Conservation (phyloP, 2,329 filamentous ascomycete species). For the Hypomyces rosellus region DNA sequence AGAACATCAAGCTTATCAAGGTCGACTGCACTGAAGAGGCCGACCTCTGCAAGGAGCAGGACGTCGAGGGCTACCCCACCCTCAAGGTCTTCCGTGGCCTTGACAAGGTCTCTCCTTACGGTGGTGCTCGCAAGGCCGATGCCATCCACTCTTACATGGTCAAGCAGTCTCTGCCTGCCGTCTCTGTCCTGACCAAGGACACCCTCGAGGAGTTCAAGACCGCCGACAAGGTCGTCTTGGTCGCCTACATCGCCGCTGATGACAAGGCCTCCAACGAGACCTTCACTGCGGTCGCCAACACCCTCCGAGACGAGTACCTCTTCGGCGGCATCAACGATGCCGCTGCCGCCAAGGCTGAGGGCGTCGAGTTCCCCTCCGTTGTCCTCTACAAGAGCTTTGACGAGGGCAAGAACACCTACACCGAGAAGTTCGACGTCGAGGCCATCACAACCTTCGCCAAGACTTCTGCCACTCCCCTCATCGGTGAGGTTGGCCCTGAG, state of each 20-base stretch:
- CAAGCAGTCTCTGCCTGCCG: constrained; percentile 92
- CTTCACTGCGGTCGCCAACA: constrained; percentile 66
- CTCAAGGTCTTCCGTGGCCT: constrained; percentile 96
- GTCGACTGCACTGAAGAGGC: constrained; percentile 92
- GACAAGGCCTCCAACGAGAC: constrained; percentile 84
- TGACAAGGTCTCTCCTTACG: constrained; percentile 73
- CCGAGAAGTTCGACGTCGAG: constrained; percentile 71
- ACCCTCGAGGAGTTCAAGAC: constrained; percentile 95
- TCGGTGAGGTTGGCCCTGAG: constrained; percentile 94
- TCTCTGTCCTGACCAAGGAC: constrained; percentile 75
- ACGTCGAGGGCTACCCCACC: constrained; percentile 96
- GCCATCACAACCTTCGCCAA: constrained; percentile 79
- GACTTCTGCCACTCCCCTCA: constrained; percentile 76
- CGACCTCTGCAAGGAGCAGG: constrained; percentile 82
- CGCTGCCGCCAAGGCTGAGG: constrained; percentile 80
- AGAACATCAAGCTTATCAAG: constrained; percentile 80
- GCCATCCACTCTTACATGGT: constrained; percentile 84
- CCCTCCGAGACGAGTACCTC: constrained; percentile 82
- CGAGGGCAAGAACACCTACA: constrained; percentile 84
- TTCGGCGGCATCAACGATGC: constrained; percentile 86
- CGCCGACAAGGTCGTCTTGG: constrained; percentile 90
- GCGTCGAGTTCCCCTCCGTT: constrained; percentile 76
- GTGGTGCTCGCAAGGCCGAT: constrained; percentile 81
- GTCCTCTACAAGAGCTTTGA: constrained; percentile 95
- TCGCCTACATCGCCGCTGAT: constrained; percentile 76